Percentiles rank a stretch among this genome's conserved stretches.
Evolutionary conservation across 345 rosid species (phyloP).

Genomic region (Lepidium africanum): DNA sequence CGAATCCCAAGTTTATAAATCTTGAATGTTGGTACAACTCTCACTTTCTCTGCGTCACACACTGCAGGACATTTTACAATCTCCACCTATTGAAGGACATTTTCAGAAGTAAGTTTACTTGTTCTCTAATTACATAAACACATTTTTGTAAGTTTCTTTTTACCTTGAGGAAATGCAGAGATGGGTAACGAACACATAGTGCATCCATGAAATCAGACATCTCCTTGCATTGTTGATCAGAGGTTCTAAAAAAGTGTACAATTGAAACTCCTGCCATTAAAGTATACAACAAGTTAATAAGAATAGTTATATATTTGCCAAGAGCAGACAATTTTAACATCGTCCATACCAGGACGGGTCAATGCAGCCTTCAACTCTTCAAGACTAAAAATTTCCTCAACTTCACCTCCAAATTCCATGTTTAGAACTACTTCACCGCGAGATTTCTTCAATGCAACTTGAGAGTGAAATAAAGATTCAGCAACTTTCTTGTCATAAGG

Average conservation of each 20-base stretch:
- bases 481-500: conserved; percentile 78
- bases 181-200: conserved; percentile 78
- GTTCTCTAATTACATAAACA: not conserved
- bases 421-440: conserved; percentile 85
- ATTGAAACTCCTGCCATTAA: conserved; percentile 57
- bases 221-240: conserved; percentile 73
- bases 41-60: conserved; percentile 70
- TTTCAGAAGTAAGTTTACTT: not conserved
- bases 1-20: conserved; percentile 75
- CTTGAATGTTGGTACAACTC: conserved; percentile 92
- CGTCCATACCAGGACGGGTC: conserved; percentile 56
- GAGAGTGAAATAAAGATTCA: conserved; percentile 83
- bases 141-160: not conserved
- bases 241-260: conserved; percentile 57
- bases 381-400: conserved; percentile 61
- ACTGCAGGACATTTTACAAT: conserved; percentile 43
- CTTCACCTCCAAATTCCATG: conserved; percentile 95
- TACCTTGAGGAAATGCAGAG: conserved; percentile 84
- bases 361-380: conserved; percentile 81
- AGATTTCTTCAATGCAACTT: conserved; percentile 88
- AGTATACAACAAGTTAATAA: not conserved
- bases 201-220: conserved; percentile 67
- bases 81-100: conserved; percentile 54
- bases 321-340: not conserved
- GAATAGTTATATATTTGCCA: not conserved